Evolutionary conservation across 805 yeast species (phyloP), one percentile per base, ranked within the genome.

Genomic region (Kluyveromyces siamensis): DNA sequence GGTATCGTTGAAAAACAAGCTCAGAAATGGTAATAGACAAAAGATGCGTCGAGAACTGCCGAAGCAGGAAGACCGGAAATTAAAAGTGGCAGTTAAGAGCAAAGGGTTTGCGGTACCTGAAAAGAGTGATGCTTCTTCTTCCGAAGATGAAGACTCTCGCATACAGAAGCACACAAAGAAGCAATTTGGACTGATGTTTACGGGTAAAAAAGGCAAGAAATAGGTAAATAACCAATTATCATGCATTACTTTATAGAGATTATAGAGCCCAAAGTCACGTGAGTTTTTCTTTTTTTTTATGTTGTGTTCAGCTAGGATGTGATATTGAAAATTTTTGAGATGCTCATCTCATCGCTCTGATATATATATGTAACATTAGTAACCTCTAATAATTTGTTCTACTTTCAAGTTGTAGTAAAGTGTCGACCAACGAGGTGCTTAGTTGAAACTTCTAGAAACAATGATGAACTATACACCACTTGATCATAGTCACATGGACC

Each of bases 401-500:
- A 30, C 14, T 2, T 13, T 11, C 35, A 30, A 13, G 35, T 30
- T 10, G 8, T 30, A 5, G 14, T 30, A 30, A 30, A 10, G 35
- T 3, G 11, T 13, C 14, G 14, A 30, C 11, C 3, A 5, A 13
- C 35, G 35, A 13, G 7, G 11, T 30, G 14, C 35, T 30, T 11
- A 11, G 11, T 11, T 11, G 14, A 13, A 30, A 11, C 7, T n/a
- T 7, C 36, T 37, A 43, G 9, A 43, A 19, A 19, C 18, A 37
- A 49, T 42, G 41, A 68, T 69, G 73, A 66, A 68, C 30, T 70
- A 68, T 50, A 61, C 65, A 36, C 72, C 71, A 8, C 58, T 69
- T 47, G 70, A 70, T 46, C 60, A 55, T 36, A 55, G 58, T 33
- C 72, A 69, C 41, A 71, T 61, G 27, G 62, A 62, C 38, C 60